Evolutionary conservation across 768 basidiomycete species (phyloP).

Genomic region (Zangia roseola): DNA sequence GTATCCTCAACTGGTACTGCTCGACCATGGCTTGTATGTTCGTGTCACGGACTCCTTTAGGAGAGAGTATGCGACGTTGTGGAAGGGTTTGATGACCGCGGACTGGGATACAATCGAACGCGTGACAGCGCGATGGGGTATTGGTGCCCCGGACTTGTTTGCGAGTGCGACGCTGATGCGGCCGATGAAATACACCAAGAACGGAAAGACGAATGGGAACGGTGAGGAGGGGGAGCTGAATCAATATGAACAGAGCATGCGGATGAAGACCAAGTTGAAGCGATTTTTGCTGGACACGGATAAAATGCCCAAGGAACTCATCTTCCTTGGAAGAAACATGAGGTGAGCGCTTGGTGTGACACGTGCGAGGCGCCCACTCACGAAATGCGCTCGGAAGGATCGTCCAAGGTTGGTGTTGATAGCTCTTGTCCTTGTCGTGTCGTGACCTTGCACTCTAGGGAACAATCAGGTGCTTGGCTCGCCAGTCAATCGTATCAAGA

Average conservation of each 20-base stretch:
- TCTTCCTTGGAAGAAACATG: conserved; percentile 79
- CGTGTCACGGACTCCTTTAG: conserved; percentile 64
- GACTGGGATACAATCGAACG: conserved; percentile 53
- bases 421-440: background rate
- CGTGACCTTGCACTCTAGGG: conserved; percentile 33
- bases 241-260: conserved; percentile 67
- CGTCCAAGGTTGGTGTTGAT: conserved; percentile 33
- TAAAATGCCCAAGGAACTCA: conserved; percentile 72
- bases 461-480: conserved; percentile 85
- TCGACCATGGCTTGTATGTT: conserved; percentile 94
- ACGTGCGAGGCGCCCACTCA: background rate
- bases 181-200: conserved; percentile 44
- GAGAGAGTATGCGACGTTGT: conserved; percentile 73
- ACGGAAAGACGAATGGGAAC: conserved; percentile 3
- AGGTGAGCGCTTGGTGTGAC: conserved; percentile 37
- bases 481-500: conserved; percentile 88
- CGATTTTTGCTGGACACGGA: conserved; percentile 72
- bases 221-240: conserved; percentile 36
- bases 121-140: conserved; percentile 62
- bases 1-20: conserved; percentile 68
- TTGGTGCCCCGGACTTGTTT: conserved; percentile 68
- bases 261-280: conserved; percentile 66
- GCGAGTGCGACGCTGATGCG: conserved; percentile 72
- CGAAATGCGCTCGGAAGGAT: conserved; percentile 24
- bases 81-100: conserved; percentile 61